These are phyloP conservation scores for Nemophila menziesii DNA, from an alignment of 257 asterid genomes.

Conservation along the genomic window DNA sequence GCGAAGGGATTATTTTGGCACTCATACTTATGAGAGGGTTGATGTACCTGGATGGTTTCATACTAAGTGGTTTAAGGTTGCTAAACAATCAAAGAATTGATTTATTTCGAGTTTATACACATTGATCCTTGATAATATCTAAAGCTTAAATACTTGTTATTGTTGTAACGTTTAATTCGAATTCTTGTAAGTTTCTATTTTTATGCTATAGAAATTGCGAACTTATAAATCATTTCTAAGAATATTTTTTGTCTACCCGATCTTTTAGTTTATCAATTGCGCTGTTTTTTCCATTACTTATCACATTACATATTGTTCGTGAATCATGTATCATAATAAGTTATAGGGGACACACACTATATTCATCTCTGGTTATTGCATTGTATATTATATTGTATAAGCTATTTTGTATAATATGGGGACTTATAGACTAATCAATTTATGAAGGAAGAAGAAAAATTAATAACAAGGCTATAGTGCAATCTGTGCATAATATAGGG, in stretches of 20 bases:
- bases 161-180: not conserved
- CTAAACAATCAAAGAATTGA: conserved; percentile 42
- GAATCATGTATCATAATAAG: too few species aligned
- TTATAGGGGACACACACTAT: too few species aligned
- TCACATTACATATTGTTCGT: too few species aligned
- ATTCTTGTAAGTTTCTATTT: not conserved
- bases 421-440: too few species aligned
- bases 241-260: not conserved
- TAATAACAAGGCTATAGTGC: too few species aligned
- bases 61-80: conserved; percentile 92
- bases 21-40: conserved; percentile 81
- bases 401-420: too few species aligned
- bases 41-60: conserved; percentile 73
- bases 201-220: not conserved
- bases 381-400: too few species aligned
- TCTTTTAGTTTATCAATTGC: not conserved
- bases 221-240: not conserved
- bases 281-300: not conserved
- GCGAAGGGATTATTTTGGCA: conserved; percentile 92
- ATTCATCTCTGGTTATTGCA: too few species aligned
- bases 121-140: conserved; percentile 5
- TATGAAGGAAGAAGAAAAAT: too few species aligned
- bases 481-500: too few species aligned
- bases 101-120: conserved; percentile 3
- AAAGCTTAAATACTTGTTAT: conserved; percentile 1